A percentile compares a stretch with the other conserved stretches of the same genome.
Evolutionary conservation across 1,284 basidiomycete genomes (phyloP).

Genomic region (Ganoderma lingzhi): DNA sequence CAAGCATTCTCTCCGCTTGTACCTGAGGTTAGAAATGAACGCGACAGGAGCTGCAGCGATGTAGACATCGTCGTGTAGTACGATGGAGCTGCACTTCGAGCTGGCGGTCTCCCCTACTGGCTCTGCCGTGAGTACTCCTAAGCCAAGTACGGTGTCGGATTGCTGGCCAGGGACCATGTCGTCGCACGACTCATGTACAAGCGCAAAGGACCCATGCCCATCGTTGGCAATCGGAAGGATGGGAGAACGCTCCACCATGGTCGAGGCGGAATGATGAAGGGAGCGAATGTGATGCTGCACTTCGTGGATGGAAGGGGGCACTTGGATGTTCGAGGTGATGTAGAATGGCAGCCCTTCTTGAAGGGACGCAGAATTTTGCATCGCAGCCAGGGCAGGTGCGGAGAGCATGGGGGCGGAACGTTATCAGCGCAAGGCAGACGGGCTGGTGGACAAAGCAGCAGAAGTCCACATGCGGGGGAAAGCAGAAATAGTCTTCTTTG

Average conservation of each 20-base stretch:
- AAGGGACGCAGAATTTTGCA: not conserved
- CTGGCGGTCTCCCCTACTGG: not conserved
- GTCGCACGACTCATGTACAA: not conserved
- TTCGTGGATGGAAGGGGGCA: not conserved
- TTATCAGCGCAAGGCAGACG: not conserved
- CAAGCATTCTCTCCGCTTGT: not conserved
- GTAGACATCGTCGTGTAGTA: not conserved
- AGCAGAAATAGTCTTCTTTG: not conserved
- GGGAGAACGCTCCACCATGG: not conserved
- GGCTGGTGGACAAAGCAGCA: not conserved
- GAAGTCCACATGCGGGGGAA: not conserved
- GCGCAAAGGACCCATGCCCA: not conserved
- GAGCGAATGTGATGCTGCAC: not conserved
- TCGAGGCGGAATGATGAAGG: not conserved
- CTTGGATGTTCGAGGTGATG: not conserved
- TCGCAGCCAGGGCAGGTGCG: not conserved
- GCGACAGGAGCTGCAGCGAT: slow-evolving; percentile 2
- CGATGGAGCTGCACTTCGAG: not conserved
- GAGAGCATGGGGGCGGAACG: not conserved
- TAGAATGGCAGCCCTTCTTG: not conserved
- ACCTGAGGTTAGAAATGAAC: not conserved
- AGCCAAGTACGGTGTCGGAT: not conserved
- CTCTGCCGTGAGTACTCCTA: slow-evolving; percentile 6
- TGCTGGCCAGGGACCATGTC: not conserved
- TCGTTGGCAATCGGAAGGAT: not conserved